phyloP scores from a whole-genome alignment of 2,329 filamentous ascomycete genomes.

The Furcasterigmium furcatum region DNA sequence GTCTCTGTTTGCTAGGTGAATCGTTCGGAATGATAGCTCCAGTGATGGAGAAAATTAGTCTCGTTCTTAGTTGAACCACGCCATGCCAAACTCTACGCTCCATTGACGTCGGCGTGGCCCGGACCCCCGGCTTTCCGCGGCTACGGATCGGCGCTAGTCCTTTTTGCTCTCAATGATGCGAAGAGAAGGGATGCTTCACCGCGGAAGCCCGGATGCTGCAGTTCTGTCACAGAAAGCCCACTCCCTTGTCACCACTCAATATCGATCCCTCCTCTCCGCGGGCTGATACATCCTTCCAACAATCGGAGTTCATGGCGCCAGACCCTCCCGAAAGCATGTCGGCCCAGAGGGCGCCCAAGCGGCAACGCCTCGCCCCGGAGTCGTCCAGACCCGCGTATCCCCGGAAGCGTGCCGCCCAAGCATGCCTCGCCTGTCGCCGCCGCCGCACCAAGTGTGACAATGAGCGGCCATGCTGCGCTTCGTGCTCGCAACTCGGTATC shows the following conservation, averaged over 20 bases:
- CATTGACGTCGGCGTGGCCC: no score
- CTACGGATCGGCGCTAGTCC: no score
- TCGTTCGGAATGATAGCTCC: no score
- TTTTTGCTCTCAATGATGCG: no score
- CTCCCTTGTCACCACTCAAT: no score
- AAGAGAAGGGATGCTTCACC: no score
- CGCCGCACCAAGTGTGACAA: conserved; percentile 4
- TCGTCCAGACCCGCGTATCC: conserved; percentile 3
- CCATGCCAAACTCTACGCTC: no score
- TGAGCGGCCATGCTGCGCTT: background rate
- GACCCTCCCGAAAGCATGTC: background rate
- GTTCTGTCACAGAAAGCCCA: background rate
- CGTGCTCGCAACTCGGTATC: conserved; percentile 2
- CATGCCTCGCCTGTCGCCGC: conserved; percentile 3
- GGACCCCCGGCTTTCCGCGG: no score
- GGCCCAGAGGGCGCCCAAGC: background rate
- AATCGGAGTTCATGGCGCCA: background rate
- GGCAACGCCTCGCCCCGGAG: background rate
- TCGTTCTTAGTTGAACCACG: no score
- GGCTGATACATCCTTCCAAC: background rate
- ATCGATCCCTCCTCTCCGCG: background rate
- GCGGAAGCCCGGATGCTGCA: no score
- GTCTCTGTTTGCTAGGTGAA: no score
- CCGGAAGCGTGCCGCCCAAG: conserved; percentile 4
- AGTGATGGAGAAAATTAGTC: no score